Base-by-base conservation (phyloP, 352 stramenopile genomes). In the Phytophthora fragariaefolia region DNA sequence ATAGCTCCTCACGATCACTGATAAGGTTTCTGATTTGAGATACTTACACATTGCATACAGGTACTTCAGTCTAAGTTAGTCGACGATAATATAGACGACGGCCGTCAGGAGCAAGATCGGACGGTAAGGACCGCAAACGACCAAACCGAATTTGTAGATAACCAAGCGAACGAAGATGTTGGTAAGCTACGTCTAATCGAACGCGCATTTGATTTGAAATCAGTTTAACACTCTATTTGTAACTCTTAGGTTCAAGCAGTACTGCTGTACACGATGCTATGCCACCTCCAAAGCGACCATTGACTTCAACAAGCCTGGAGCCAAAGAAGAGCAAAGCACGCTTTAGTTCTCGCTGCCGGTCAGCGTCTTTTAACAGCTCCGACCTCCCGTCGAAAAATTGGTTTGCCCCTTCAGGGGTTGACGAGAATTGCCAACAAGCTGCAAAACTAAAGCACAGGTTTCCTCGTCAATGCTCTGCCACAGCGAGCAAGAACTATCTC, bases 321-420 rank as follows among this genome's bases (percentile, higher is more conserved):
- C 24, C 51, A 42, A 71, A 69, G 42, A 71, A 51, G 23, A 70
- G 42, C 13, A 70, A 54, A 66, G 53, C 32, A 4, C 42, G 53
- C 27, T 51, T 66, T 17, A 70, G 34, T 6, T 17, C 22, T 9
- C 49, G 68, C 2, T 72, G 62, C 18, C 43, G 40, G 15, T 73
- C 68, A 22, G 57, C 68, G 8, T 56, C 51, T 8, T 43, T 45
- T n/a, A 64, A 47, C 28, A 38, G 47, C 6, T 32, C 58, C 2
- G 60, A 66, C 58, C 40, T 43, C 6, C 63, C 67, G 6, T 47
- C 63, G 0, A 76, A 58, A 32, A 69, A 76, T 51, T 76, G 68
- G 68, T 76, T 76, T 12, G 38, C 24, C 59, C 63, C 68, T 18
- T 60, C 68, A 10, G 5, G 30, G 26, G 17, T 52, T 30, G 22